phyloP scores from a whole-genome alignment of 306 rosid species.

The Cucumis hystrix region DNA sequence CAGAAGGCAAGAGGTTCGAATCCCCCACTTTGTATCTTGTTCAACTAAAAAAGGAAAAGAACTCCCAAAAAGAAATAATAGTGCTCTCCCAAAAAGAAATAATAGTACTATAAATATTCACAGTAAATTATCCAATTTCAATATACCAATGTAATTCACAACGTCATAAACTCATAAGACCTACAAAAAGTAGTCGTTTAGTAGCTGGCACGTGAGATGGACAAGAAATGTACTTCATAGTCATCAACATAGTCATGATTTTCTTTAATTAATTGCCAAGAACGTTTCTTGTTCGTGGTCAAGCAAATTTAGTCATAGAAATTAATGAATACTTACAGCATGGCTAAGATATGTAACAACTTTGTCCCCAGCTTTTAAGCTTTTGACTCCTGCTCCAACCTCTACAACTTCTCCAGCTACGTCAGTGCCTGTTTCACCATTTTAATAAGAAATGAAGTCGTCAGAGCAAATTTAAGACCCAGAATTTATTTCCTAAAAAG shows the following conservation, averaged over 20 bases:
- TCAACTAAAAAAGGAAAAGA: too few relatives aligned
- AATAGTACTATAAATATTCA: background rate
- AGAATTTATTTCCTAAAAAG: background rate
- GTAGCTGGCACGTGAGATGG: background rate
- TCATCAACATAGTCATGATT: background rate
- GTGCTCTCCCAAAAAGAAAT: background rate
- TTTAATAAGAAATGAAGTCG: background rate
- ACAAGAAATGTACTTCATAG: background rate
- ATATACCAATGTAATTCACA: background rate
- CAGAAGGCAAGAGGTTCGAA: too few relatives aligned
- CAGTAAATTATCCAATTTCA: background rate
- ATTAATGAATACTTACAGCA: conserved; percentile 19
- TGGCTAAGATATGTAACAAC: conserved; percentile 29
- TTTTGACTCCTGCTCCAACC: conserved; percentile 38
- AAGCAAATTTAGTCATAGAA: background rate
- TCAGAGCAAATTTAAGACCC: background rate
- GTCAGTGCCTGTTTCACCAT: conserved; percentile 30
- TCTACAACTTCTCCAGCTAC: conserved; percentile 50
- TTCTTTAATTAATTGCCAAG: background rate
- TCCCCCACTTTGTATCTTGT: too few relatives aligned
- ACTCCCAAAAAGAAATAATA: background rate
- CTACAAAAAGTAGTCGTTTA: background rate
- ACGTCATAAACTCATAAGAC: background rate
- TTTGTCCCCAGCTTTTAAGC: conserved; percentile 56
- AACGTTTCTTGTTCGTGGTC: background rate